Evolutionary conservation across 345 rosid genomes (phyloP).

Genomic region (Geranium rotundifolium): DNA sequence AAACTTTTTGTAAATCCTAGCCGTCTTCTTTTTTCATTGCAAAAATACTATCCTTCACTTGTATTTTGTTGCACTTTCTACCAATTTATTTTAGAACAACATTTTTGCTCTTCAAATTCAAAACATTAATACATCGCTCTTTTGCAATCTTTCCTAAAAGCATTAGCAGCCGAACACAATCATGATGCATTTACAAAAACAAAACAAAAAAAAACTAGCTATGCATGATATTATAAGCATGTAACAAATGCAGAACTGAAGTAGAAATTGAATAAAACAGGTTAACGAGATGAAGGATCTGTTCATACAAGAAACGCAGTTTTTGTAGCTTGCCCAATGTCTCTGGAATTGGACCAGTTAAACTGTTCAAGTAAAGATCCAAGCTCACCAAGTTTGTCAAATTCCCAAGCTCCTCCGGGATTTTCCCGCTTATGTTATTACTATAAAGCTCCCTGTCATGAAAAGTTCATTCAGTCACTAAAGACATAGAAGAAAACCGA

Average conservation of each 20-base stretch:
- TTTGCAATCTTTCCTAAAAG: no score
- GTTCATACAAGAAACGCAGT: slow-evolving; percentile 65
- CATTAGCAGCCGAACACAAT: no score
- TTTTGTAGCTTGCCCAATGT: slow-evolving; percentile 48
- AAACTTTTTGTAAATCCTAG: no score
- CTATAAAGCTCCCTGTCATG: slow-evolving; percentile 72
- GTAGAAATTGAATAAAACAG: background rate
- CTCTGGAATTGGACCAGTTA: slow-evolving; percentile 50
- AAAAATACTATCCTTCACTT: no score
- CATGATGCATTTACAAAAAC: background rate
- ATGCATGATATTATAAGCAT: no score
- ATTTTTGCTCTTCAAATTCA: no score
- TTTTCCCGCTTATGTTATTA: slow-evolving; percentile 50
- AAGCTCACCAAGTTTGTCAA: slow-evolving; percentile 76
- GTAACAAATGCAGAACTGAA: background rate
- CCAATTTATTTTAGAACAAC: no score
- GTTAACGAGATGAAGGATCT: slow-evolving; percentile 2
- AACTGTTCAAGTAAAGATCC: slow-evolving; percentile 76
- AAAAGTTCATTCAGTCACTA: slow-evolving; percentile 10
- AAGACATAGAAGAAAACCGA: background rate
- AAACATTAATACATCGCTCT: no score
- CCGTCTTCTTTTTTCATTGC: no score
- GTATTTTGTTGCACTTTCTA: no score
- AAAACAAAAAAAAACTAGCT: no score
- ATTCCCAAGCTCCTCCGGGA: slow-evolving; percentile 81